Conservation (phyloP, 345 rosid species). For the Eucalyptus rudis region DNA sequence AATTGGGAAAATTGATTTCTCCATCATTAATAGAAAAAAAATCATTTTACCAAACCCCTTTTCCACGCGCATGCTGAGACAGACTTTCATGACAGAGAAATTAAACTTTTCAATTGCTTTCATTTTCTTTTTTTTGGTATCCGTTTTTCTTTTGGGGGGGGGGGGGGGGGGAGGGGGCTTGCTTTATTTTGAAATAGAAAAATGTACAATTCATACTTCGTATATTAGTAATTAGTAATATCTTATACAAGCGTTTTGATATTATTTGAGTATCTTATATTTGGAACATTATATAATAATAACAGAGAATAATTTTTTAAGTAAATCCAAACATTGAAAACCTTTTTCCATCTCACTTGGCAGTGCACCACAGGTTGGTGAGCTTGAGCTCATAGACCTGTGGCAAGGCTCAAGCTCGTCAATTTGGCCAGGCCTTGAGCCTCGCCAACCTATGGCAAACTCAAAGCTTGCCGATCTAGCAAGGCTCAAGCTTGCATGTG, state of each 20-base stretch:
- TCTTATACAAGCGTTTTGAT: too few species aligned
- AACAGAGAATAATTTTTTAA: too few species aligned
- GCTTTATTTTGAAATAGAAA: not conserved
- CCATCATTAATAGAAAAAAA: not conserved
- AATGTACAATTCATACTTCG: too few species aligned
- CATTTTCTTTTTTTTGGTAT: not conserved
- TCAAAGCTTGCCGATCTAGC: too few species aligned
- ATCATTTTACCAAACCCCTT: not conserved
- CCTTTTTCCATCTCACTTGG: not conserved
- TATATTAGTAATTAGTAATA: not conserved
- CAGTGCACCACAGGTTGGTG: fast-evolving
- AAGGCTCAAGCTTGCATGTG: too few species aligned
- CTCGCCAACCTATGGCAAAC: too few species aligned
- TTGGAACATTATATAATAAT: not conserved
- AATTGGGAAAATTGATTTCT: not conserved
- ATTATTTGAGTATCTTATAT: not conserved
- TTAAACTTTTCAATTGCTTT: too few species aligned
- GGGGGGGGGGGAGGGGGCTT: too few species aligned
- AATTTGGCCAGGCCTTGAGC: too few species aligned
- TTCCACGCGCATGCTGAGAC: not conserved
- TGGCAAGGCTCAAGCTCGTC: too few species aligned
- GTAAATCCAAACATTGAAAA: not conserved
- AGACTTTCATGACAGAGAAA: not conserved
- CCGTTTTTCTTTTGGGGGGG: too few species aligned
- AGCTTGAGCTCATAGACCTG: fast-evolving